Evolutionary conservation across 208 protist species (phyloP).

Genomic region (Leishmania arabica): DNA sequence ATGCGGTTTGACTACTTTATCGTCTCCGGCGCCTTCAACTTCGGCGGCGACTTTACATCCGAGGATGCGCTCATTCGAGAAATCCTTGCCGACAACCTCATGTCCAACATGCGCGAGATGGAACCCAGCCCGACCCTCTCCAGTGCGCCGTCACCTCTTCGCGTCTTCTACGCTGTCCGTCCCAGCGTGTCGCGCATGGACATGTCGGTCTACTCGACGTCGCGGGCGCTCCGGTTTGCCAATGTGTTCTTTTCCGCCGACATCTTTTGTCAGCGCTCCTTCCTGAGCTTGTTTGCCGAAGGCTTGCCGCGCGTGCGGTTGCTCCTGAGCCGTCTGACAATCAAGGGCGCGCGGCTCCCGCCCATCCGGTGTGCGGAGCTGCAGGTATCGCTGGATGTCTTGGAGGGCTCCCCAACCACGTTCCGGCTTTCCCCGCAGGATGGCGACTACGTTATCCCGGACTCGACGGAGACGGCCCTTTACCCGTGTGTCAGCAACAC

Average conservation of each 20-base stretch:
- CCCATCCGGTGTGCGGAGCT: conserved; percentile 35
- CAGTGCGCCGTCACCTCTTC: conserved; percentile 38
- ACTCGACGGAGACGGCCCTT: conserved; percentile 30
- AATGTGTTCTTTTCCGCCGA: conserved; percentile 68
- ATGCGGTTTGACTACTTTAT: conserved; percentile 81
- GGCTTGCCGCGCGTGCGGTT: conserved; percentile 51
- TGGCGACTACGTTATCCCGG: conserved; percentile 33
- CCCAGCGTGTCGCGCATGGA: conserved; percentile 59
- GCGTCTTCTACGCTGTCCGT: conserved; percentile 55
- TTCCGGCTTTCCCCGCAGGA: conserved; percentile 25
- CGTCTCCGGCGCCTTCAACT: conserved; percentile 67
- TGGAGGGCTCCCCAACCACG: conserved; percentile 43
- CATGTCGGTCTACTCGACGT: conserved; percentile 64
- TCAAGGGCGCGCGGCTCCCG: conserved; percentile 43
- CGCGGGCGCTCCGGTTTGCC: conserved; percentile 42
- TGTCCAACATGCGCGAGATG: conserved; percentile 69
- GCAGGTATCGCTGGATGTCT: conserved; percentile 45
- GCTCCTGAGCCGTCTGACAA: conserved; percentile 41
- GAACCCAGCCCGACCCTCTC: conserved; percentile 44
- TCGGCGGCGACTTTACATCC: conserved; percentile 44
- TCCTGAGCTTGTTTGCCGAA: conserved; percentile 68
- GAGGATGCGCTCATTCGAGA: conserved; percentile 60
- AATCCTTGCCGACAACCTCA: conserved; percentile 57
- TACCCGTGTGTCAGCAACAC: conserved; percentile 51
- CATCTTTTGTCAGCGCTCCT: conserved; percentile 65